A percentile compares a stretch with the other conserved stretches of the same genome.
phyloP scores from a whole-genome alignment of 1,139 yeast species.

The Blastobotrys persicus region DNA sequence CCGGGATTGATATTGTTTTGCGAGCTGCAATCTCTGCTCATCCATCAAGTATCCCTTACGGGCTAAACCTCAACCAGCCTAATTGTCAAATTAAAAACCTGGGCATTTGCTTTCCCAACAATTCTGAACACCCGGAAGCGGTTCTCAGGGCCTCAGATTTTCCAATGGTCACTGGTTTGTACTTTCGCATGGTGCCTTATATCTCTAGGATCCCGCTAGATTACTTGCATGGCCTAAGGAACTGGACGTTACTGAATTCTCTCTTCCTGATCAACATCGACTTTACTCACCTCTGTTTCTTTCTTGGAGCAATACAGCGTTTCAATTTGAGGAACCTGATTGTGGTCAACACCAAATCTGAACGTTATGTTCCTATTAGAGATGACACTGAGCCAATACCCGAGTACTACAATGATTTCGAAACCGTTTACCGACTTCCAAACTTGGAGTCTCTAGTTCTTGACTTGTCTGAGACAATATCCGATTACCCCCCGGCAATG shows the following conservation, averaged over 20 bases:
- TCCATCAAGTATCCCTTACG: neutral
- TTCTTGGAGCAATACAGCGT: neutral
- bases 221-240: neutral
- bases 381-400: neutral
- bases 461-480: neutral
- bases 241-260: neutral
- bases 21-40: neutral
- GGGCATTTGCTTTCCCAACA: neutral
- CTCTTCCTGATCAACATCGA: neutral
- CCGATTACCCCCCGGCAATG: neutral
- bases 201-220: neutral
- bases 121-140: neutral
- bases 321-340: neutral
- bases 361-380: neutral
- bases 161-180: neutral
- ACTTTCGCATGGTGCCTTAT: neutral
- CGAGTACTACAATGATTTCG: neutral
- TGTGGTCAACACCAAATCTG: neutral
- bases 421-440: neutral
- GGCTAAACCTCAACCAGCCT: neutral
- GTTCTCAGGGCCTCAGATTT: neutral
- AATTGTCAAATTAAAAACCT: neutral
- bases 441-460: neutral
- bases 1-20: neutral
- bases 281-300: neutral